Evolutionary conservation across 2,329 filamentous ascomycete species (phyloP), one percentile per base, ranked within the genome.

Genomic region (Curvularia spicifera): DNA sequence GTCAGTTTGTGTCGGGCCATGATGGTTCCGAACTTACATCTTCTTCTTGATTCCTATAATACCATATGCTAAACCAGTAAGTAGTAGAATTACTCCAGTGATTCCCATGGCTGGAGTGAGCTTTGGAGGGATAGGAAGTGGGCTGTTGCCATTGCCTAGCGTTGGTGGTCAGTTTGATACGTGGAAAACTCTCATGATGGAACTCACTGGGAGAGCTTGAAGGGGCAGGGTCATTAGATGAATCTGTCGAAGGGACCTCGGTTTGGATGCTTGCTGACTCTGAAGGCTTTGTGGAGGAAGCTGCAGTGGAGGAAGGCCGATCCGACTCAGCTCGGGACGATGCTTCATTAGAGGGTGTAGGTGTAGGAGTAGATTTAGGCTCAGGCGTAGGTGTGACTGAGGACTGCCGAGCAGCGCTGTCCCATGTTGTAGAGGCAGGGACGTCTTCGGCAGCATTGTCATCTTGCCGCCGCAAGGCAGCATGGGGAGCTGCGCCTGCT

Each of bases 21-120:
- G 4, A 26, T 20, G 24, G 15, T 42, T 7, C 9, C 8, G 18
- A 37, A 59, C 64, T 40, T 60, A 83, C 85, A 85, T 89, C 75
- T 85, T 84, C 70, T 91, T 91, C 77, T 91, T 94, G 70, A 96
- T 91, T 1, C 93, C 93, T 65, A 96, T 84, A 20, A 97, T 77
- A 7, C 86, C 84, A 71, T 95, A 89, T 6, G 85, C 80, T 8
- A 84, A 71, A n/a, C 94, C 94, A 8, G 88, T 85, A 4, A 87
- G 72, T 43, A 98, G 82, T 59, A 98, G 81, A 49, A 97, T 81
- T 20, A 89, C 85, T 24, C 93, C 94, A 33, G 88, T 88, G 48
- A 97, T 85, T 3, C 87, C 91, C 78, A 91, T 88, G 40, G 89
- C 92, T 3, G 94, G 93, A 1, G 92, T 97, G 47, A 98, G 83